Conservation (phyloP, 768 basidiomycete species). For the Phanerochaete carnosa region DNA sequence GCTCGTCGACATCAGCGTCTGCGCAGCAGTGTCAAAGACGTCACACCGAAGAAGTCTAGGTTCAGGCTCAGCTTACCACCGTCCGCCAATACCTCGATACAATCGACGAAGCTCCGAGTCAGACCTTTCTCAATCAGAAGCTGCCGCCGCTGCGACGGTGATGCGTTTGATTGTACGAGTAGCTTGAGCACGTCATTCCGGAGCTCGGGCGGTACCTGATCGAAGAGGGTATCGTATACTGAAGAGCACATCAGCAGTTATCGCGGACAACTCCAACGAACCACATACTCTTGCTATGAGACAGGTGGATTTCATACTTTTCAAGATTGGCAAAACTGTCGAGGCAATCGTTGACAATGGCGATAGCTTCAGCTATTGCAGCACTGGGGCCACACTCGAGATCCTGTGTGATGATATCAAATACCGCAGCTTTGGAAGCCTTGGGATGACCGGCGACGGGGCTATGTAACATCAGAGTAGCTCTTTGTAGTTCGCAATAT, state of each 20-base stretch:
- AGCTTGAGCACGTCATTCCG: slow-evolving; percentile 60
- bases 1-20: slow-evolving; percentile 64
- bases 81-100: slow-evolving; percentile 68
- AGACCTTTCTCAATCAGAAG: slow-evolving; percentile 69
- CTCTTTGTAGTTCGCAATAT: not conserved
- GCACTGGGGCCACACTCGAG: slow-evolving; percentile 58
- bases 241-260: not conserved
- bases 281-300: slow-evolving; percentile 68
- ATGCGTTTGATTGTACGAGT: slow-evolving; percentile 62
- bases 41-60: not conserved
- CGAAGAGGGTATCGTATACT: slow-evolving; percentile 69
- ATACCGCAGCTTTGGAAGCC: slow-evolving; percentile 68
- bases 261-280: not conserved
- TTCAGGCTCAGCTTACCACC: slow-evolving; percentile 37
- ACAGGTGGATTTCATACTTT: slow-evolving; percentile 75
- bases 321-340: slow-evolving; percentile 69
- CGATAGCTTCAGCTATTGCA: slow-evolving; percentile 71
- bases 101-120: slow-evolving; percentile 63
- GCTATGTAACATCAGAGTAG: slow-evolving; percentile 30
- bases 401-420: slow-evolving; percentile 83
- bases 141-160: slow-evolving; percentile 65
- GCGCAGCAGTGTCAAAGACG: not conserved
- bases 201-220: slow-evolving; percentile 55
- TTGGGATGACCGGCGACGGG: slow-evolving; percentile 71
- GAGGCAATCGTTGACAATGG: slow-evolving; percentile 63